Conservation (phyloP, 768 basidiomycete species). For the Leccinum olivaceopallidum region DNA sequence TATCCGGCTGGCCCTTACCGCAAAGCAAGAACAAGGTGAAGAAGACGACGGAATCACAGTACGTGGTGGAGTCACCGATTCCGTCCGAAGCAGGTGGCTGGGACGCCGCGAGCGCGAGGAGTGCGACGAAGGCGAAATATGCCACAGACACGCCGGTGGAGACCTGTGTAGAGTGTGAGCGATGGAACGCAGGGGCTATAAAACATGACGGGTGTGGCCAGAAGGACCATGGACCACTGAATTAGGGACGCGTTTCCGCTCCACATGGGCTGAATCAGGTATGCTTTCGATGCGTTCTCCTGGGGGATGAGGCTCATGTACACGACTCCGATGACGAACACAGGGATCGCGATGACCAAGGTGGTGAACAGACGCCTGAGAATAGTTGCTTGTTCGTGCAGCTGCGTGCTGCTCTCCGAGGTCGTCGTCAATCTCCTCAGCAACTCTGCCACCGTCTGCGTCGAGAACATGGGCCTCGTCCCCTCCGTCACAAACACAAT, state of each 20-base stretch:
- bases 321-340: conserved; percentile 76
- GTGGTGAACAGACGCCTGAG: conserved; percentile 58
- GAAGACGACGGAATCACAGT: conserved; percentile 82
- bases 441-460: conserved; percentile 51
- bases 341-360: conserved; percentile 67
- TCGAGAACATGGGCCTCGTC: conserved; percentile 38
- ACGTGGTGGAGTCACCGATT: conserved; percentile 58
- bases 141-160: conserved; percentile 73
- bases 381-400: conserved; percentile 52
- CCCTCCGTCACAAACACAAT: conserved; percentile 41
- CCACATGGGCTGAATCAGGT: conserved; percentile 63
- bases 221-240: conserved; percentile 64
- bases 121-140: conserved; percentile 73
- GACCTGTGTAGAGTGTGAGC: conserved; percentile 31
- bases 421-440: conserved; percentile 61
- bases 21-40: conserved; percentile 76
- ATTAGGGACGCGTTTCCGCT: conserved; percentile 56
- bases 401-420: conserved; percentile 53
- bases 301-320: conserved; percentile 67
- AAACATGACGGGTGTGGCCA: conserved; percentile 71
- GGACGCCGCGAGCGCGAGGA: conserved; percentile 59
- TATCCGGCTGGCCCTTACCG: conserved; percentile 40
- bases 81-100: conserved; percentile 37
- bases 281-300: conserved; percentile 46
- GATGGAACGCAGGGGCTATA: conserved; percentile 38